These are phyloP conservation scores for Fusarium tuaranense DNA, from an alignment of 2,329 filamentous ascomycete species.

Conservation along the genomic window DNA sequence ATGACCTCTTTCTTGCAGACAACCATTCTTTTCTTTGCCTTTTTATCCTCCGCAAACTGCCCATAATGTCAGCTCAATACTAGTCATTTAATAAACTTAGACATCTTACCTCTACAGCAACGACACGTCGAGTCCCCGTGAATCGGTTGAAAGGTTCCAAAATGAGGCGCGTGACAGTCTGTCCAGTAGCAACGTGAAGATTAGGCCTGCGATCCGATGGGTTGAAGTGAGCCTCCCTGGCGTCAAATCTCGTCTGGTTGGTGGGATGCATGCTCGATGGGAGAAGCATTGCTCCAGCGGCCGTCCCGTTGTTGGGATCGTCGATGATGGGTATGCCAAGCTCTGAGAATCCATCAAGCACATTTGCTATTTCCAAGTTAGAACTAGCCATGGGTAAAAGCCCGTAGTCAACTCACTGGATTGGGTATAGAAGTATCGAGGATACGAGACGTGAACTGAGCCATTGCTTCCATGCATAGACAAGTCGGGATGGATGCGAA, in stretches of 20 bases:
- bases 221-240: slow-evolving; percentile 26
- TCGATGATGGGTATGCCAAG: slow-evolving; percentile 22
- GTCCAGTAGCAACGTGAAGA: slow-evolving; percentile 15
- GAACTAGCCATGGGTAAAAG: neutral
- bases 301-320: slow-evolving; percentile 22
- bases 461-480: slow-evolving; percentile 11
- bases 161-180: slow-evolving; percentile 14
- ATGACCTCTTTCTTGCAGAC: slow-evolving; percentile 18
- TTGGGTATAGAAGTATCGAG: slow-evolving; percentile 21
- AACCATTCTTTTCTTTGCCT: neutral
- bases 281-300: slow-evolving; percentile 19
- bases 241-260: slow-evolving; percentile 18
- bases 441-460: slow-evolving; percentile 25
- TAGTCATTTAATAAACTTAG: too few species aligned
- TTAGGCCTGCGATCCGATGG: neutral
- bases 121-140: slow-evolving; percentile 5
- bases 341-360: slow-evolving; percentile 16
- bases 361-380: neutral
- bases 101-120: slow-evolving; percentile 21
- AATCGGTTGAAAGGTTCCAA: neutral
- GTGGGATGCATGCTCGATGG: slow-evolving; percentile 26
- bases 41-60: slow-evolving; percentile 8
- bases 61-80: neutral
- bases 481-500: slow-evolving; percentile 13
- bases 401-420: neutral